Percentiles rank a stretch among this genome's conserved stretches.
phyloP scores from a whole-genome alignment of 2,329 filamentous ascomycete genomes.

The Aspergillus puulaauensis region DNA sequence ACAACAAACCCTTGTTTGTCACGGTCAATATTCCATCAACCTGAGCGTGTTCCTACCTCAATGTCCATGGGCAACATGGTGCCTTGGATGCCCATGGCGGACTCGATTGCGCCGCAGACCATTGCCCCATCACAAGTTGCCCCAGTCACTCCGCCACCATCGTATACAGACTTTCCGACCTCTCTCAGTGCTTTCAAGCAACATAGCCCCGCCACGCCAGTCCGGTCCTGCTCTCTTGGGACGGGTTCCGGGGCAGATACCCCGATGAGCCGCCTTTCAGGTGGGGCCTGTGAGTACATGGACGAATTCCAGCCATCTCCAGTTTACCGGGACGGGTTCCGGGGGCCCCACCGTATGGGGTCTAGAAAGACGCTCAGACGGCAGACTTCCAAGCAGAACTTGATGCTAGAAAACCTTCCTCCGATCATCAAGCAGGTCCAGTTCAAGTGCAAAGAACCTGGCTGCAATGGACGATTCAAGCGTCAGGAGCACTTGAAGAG shows the following conservation, averaged over 20 bases:
- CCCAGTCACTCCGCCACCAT: constrained; percentile 38
- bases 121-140: constrained; percentile 37
- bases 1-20: constrained; percentile 40
- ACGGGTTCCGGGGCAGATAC: constrained; percentile 36
- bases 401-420: constrained; percentile 38
- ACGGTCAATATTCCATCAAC: constrained; percentile 38
- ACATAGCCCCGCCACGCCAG: constrained; percentile 37
- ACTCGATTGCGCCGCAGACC: constrained; percentile 36
- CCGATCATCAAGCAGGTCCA: constrained; percentile 42
- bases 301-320: constrained; percentile 38
- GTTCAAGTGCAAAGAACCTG: constrained; percentile 43
- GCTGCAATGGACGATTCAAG: constrained; percentile 48
- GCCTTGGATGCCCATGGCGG: constrained; percentile 34
- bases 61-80: constrained; percentile 40
- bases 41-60: constrained; percentile 34
- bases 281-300: constrained; percentile 32
- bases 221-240: constrained; percentile 36
- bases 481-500: constrained; percentile 51
- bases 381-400: constrained; percentile 34
- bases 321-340: constrained; percentile 30
- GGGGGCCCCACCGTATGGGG: constrained; percentile 30
- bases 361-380: constrained; percentile 33
- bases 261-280: constrained; percentile 36
- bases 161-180: constrained; percentile 38
- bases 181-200: constrained; percentile 34